Percentiles rank a stretch among this genome's conserved stretches.
Evolutionary conservation across 257 asterid species (phyloP).

Genomic region (Petunia axillaris): DNA sequence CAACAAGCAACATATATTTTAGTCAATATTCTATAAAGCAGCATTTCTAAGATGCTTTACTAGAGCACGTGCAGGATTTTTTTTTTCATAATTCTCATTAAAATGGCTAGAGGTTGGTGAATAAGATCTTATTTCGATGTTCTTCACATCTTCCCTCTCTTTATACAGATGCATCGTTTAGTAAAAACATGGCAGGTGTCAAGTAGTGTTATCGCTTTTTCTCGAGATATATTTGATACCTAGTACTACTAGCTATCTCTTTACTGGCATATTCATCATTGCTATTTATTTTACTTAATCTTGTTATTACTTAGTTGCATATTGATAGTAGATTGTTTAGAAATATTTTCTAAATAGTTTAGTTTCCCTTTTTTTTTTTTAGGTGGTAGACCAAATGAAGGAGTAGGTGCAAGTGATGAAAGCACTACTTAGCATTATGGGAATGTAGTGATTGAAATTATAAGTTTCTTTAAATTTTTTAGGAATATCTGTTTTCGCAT

Average conservation of each 20-base stretch:
- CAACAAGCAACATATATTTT: not conserved
- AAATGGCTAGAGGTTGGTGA: not conserved
- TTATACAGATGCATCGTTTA: not conserved
- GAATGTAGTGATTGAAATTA: too few species aligned
- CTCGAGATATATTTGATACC: not conserved
- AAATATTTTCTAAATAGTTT: too few species aligned
- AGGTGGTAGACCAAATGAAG: too few species aligned
- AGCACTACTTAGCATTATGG: too few species aligned
- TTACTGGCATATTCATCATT: not conserved
- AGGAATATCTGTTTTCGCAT: too few species aligned
- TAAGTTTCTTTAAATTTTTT: too few species aligned
- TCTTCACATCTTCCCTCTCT: not conserved
- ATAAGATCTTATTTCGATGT: not conserved
- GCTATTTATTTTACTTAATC: not conserved
- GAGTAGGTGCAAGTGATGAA: too few species aligned
- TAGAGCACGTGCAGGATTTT: not conserved
- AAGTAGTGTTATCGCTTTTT: not conserved
- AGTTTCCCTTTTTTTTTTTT: too few species aligned
- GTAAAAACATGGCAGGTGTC: not conserved
- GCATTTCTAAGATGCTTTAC: not conserved
- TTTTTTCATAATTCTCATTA: not conserved
- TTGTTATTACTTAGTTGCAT: not conserved
- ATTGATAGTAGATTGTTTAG: too few species aligned
- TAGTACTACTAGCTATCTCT: not conserved
- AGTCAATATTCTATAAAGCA: not conserved